Percentiles rank a stretch among this genome's conserved stretches.
Conservation (phyloP, 768 basidiomycete genomes). For the Exidia glandulosa region DNA sequence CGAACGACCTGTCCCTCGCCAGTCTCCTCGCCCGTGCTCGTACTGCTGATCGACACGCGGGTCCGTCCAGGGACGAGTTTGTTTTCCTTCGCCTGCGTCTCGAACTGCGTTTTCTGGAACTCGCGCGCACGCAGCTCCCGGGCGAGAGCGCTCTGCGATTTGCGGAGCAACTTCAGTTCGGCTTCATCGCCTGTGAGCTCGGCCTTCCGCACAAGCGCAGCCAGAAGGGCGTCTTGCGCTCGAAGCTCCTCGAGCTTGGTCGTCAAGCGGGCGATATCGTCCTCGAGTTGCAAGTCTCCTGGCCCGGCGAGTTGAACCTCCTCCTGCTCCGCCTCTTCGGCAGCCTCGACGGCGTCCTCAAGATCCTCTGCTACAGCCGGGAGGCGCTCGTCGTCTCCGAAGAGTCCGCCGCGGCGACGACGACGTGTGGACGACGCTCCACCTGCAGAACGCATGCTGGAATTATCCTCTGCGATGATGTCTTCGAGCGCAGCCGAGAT, state of each 20-base stretch:
- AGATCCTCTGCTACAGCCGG: slow-evolving; percentile 27
- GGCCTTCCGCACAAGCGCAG: slow-evolving; percentile 85
- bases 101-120: slow-evolving; percentile 89
- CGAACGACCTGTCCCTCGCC: slow-evolving; percentile 78
- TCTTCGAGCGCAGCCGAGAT: slow-evolving; percentile 93
- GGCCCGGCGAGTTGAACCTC: slow-evolving; percentile 73
- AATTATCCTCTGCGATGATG: slow-evolving; percentile 80
- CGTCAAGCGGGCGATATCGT: slow-evolving; percentile 71
- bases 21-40: slow-evolving; percentile 69
- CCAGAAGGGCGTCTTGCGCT: slow-evolving; percentile 73
- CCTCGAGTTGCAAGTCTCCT: slow-evolving; percentile 79
- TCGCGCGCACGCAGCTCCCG: slow-evolving; percentile 73
- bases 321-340: slow-evolving; percentile 26
- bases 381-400: not conserved
- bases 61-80: slow-evolving; percentile 77
- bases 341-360: slow-evolving; percentile 26
- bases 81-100: slow-evolving; percentile 89
- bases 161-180: slow-evolving; percentile 72
- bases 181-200: slow-evolving; percentile 85
- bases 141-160: slow-evolving; percentile 70
- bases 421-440: not conserved
- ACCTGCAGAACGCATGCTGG: not conserved
- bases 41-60: slow-evolving; percentile 72
- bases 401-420: not conserved
- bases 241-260: slow-evolving; percentile 68